Conservation (phyloP, 2,329 filamentous ascomycete species). For the Scopulariopsis brevicaulis region DNA sequence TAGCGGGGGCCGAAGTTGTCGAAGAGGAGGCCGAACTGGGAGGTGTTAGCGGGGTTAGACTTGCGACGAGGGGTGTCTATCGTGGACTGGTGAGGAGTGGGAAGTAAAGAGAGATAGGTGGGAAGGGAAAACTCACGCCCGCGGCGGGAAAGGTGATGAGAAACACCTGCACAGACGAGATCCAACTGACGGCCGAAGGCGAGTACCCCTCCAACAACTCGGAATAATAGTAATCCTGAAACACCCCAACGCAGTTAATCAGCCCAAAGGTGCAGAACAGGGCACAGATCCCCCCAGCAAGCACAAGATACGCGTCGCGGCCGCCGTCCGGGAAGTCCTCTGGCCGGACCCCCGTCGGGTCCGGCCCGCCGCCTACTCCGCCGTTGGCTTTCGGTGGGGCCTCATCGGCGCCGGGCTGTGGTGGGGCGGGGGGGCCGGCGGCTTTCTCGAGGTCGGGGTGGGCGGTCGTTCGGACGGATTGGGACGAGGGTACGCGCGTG, state of each 20-base stretch:
- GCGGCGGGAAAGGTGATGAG: slow-evolving; percentile 36
- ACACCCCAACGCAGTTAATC: slow-evolving; percentile 37
- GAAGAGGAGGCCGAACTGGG: slow-evolving; percentile 44
- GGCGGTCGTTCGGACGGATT: neutral
- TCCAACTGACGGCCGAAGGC: slow-evolving; percentile 46
- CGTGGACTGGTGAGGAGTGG: slow-evolving; percentile 13
- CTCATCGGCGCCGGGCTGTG: neutral
- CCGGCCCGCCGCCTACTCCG: slow-evolving; percentile 8
- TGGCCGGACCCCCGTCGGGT: slow-evolving; percentile 13
- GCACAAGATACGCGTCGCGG: slow-evolving; percentile 42
- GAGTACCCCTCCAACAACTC: slow-evolving; percentile 34
- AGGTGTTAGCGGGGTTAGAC: neutral
- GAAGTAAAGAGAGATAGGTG: slow-evolving; percentile 10
- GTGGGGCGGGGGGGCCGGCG: neutral
- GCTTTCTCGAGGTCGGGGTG: neutral
- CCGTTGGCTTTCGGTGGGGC: neutral
- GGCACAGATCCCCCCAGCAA: slow-evolving; percentile 32
- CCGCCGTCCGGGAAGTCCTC: slow-evolving; percentile 51
- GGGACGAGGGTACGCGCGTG: neutral
- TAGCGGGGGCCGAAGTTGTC: slow-evolving; percentile 53
- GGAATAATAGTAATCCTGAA: slow-evolving; percentile 45
- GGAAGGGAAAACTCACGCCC: slow-evolving; percentile 21
- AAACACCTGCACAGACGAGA: slow-evolving; percentile 41
- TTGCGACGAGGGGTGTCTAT: neutral
- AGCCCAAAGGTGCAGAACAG: slow-evolving; percentile 32